phyloP scores from a whole-genome alignment of 2,329 filamentous ascomycete genomes.

The Beauveria varroae region DNA sequence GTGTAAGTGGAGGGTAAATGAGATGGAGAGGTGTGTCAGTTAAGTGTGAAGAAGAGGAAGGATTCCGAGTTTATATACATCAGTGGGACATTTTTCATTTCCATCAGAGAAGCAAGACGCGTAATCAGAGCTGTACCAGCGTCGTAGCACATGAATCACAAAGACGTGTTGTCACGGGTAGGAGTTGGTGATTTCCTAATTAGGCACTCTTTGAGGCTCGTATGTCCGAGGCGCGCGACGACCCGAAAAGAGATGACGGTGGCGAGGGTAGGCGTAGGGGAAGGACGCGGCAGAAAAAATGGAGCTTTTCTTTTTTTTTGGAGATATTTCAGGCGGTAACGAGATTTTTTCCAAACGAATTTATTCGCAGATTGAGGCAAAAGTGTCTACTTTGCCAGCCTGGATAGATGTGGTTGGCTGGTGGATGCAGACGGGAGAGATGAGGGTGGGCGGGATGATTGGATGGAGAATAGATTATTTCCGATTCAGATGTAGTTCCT shows the following conservation, averaged over 20 bases:
- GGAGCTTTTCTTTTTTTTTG: background rate
- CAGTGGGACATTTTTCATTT: background rate
- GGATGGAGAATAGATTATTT: background rate
- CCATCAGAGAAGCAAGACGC: background rate
- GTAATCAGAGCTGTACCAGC: background rate
- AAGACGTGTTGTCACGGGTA: background rate
- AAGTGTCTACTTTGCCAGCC: background rate
- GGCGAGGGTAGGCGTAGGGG: background rate
- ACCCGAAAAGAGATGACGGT: background rate
- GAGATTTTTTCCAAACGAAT: background rate
- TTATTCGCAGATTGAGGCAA: background rate
- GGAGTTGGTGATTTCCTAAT: background rate
- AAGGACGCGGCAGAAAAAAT: background rate
- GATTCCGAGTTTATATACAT: background rate
- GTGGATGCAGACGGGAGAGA: background rate
- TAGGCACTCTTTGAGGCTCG: background rate
- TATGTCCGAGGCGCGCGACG: conserved; percentile 6
- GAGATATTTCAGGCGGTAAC: background rate
- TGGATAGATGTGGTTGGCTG: background rate
- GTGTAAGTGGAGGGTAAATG: background rate
- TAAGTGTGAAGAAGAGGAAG: background rate
- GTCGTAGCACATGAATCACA: background rate
- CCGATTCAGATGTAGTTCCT: background rate
- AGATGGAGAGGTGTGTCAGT: background rate
- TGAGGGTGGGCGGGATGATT: background rate